Conservation (phyloP, 1,139 yeast species). For the Magnusiomyces suaveolens region DNA sequence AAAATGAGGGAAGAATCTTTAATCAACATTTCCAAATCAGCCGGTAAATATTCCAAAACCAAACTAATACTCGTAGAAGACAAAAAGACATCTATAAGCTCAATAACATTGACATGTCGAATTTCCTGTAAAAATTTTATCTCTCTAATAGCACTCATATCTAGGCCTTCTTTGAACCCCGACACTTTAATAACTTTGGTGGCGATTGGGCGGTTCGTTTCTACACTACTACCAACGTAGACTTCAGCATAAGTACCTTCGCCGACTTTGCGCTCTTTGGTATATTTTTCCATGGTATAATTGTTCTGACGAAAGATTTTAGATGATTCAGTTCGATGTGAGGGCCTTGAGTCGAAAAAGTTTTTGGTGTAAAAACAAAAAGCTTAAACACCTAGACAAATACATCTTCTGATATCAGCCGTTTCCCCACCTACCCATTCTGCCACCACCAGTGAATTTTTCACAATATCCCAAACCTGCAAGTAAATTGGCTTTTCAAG, state of each 20-base stretch:
- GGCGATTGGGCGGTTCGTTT: constrained; percentile 60
- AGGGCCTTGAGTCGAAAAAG: no score
- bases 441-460: background rate
- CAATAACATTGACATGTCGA: constrained; percentile 75
- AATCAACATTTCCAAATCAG: constrained; percentile 82
- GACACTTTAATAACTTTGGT: constrained; percentile 94
- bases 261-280: constrained; percentile 72
- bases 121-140: constrained; percentile 87
- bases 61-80: constrained; percentile 63
- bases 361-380: background rate
- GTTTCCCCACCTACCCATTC: background rate
- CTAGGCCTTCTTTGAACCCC: constrained; percentile 88
- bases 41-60: constrained; percentile 83
- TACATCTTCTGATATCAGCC: background rate
- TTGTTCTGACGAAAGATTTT: no score
- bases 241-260: constrained; percentile 99
- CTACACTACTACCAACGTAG: constrained; percentile 51
- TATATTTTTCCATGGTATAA: constrained; percentile 8
- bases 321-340: no score
- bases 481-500: no score
- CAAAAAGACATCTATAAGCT: constrained; percentile 76
- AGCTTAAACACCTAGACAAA: background rate
- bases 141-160: constrained; percentile 95
- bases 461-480: background rate
- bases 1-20: constrained; percentile 71